Evolutionary conservation across 192 early-diverging fungal genomes (phyloP).

Genomic region (Anaeromyces robustus): DNA sequence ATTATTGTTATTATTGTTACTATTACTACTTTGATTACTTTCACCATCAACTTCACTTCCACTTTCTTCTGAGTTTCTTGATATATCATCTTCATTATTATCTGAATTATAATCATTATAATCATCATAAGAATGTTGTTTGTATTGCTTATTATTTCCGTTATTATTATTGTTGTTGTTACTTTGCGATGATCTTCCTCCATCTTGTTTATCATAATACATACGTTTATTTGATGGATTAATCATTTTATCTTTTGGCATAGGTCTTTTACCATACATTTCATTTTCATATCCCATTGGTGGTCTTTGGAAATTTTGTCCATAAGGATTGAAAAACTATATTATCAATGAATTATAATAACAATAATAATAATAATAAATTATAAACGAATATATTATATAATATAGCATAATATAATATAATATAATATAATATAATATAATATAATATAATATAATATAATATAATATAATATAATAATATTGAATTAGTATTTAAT

Average conservation of each 20-base stretch:
- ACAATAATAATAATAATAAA: no score
- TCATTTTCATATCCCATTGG: background rate
- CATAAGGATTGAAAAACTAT: background rate
- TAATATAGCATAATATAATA: no score
- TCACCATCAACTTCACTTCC: background rate
- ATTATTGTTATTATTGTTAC: background rate
- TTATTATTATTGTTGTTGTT: background rate
- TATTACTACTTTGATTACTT: background rate
- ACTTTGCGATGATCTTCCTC: background rate
- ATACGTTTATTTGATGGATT: background rate
- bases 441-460: no score
- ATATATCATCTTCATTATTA: no score
- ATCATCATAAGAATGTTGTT: background rate
- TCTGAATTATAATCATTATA: background rate
- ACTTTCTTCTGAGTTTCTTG: background rate
- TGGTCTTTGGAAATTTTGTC: background rate
- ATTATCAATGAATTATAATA: no score
- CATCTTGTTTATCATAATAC: background rate
- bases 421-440: no score
- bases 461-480: no score
- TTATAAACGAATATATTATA: no score
- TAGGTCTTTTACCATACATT: background rate
- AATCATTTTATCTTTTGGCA: background rate
- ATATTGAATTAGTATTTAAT: no score
- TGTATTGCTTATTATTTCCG: background rate